phyloP scores from a whole-genome alignment of 257 asterid genomes.

The Salvia hispanica region DNA sequence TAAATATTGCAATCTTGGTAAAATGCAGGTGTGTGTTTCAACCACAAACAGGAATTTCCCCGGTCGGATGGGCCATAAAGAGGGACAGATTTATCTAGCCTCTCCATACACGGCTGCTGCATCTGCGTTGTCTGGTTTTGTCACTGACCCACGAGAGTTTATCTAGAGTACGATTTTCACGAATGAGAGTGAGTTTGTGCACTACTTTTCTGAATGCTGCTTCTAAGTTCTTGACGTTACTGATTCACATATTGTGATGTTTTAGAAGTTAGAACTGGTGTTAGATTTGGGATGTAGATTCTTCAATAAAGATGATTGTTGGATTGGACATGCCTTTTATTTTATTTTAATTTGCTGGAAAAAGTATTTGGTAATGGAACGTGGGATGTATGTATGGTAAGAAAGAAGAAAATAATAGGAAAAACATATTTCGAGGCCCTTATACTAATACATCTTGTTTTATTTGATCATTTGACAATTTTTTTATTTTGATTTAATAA shows the following conservation, averaged over 20 bases:
- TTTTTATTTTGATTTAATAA: too few relatives aligned
- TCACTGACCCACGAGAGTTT: conserved; percentile 89
- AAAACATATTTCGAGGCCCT: too few relatives aligned
- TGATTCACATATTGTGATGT: not conserved
- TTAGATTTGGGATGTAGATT: too few relatives aligned
- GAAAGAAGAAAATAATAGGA: too few relatives aligned
- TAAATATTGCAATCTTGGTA: not conserved
- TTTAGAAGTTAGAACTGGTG: not conserved
- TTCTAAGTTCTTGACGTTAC: not conserved
- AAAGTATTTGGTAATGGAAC: too few relatives aligned
- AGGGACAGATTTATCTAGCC: conserved; percentile 93
- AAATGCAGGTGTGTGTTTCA: conserved; percentile 32
- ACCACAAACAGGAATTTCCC: conserved; percentile 90
- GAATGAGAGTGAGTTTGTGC: not conserved
- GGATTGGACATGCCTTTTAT: too few relatives aligned
- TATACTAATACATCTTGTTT: too few relatives aligned
- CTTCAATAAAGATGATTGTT: too few relatives aligned
- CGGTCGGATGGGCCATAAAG: conserved; percentile 93
- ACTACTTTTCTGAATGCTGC: not conserved
- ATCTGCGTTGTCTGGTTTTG: conserved; percentile 82
- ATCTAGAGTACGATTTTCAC: conserved; percentile 46
- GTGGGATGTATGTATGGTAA: too few relatives aligned
- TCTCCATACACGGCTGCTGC: conserved; percentile 99
- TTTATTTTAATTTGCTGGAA: too few relatives aligned
- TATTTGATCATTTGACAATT: too few relatives aligned